Evolutionary conservation across 202 grass and related monocot genomes (phyloP).

Genomic region (Digitaria exilis): DNA sequence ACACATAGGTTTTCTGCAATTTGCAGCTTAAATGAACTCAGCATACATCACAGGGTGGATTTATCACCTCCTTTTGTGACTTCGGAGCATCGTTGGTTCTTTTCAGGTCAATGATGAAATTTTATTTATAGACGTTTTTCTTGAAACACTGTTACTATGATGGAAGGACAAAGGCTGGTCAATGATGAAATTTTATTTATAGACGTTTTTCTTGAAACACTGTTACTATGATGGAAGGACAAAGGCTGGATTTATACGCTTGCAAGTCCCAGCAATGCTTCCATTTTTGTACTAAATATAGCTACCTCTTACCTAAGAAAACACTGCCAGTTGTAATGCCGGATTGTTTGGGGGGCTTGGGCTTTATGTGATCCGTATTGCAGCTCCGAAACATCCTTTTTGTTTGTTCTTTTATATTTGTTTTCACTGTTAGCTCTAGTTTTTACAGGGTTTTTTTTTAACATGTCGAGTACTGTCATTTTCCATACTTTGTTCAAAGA

Average conservation of each 20-base stretch:
- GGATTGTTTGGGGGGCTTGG: too few relatives aligned
- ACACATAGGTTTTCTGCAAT: slow-evolving; percentile 2
- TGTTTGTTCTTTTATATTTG: too few relatives aligned
- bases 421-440: too few relatives aligned
- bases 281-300: background rate
- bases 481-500: too few relatives aligned
- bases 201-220: background rate
- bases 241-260: background rate
- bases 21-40: background rate
- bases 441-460: too few relatives aligned
- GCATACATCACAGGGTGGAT: too few relatives aligned
- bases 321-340: background rate
- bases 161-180: too few relatives aligned
- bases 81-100: background rate
- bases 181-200: background rate
- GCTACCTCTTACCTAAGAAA: background rate
- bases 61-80: background rate
- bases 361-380: too few relatives aligned
- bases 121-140: too few relatives aligned
- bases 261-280: background rate
- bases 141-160: too few relatives aligned
- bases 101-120: background rate
- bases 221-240: background rate
- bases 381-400: too few relatives aligned
- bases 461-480: too few relatives aligned